Conservation (phyloP, 1,284 basidiomycete species). For the Ustilago sp. region DNA sequence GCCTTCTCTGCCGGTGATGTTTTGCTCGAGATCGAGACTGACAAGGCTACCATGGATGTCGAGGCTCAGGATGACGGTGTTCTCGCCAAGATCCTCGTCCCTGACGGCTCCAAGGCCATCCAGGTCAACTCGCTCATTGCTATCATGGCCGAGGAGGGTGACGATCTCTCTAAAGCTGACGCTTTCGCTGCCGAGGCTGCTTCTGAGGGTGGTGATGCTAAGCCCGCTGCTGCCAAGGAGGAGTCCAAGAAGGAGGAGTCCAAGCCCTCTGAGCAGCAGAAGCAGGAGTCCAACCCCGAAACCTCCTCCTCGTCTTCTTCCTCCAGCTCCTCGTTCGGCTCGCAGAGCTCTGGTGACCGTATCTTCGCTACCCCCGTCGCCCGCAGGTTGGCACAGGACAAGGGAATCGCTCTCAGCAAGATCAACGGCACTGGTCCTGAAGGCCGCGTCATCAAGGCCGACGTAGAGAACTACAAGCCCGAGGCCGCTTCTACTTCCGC, state of each 20-base stretch:
- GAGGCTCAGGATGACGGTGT: conserved; percentile 72
- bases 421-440: conserved; percentile 94
- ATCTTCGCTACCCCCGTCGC: conserved; percentile 96
- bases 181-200: conserved; percentile 77
- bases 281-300: conserved; percentile 45
- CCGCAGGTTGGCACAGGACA: conserved; percentile 95
- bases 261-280: conserved; percentile 55
- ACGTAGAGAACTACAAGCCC: conserved; percentile 84
- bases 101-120: conserved; percentile 67
- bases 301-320: conserved; percentile 28
- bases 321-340: conserved; percentile 47
- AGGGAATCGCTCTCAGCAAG: conserved; percentile 88
- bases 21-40: conserved; percentile 83
- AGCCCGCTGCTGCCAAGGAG: conserved; percentile 66
- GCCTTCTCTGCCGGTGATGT: conserved; percentile 90
- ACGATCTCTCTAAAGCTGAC: conserved; percentile 75
- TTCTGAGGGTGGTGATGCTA: conserved; percentile 57
- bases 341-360: conserved; percentile 51
- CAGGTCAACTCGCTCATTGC: conserved; percentile 70
- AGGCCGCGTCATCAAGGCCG: conserved; percentile 91
- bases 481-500: conserved; percentile 50
- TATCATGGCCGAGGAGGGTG: conserved; percentile 70
- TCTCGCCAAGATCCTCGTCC: conserved; percentile 70
- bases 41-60: conserved; percentile 71
- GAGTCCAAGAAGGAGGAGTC: conserved; percentile 52